Evolutionary conservation across 768 basidiomycete species (phyloP), one percentile per base, ranked within the genome.

Genomic region (Trametes cinnabarina): DNA sequence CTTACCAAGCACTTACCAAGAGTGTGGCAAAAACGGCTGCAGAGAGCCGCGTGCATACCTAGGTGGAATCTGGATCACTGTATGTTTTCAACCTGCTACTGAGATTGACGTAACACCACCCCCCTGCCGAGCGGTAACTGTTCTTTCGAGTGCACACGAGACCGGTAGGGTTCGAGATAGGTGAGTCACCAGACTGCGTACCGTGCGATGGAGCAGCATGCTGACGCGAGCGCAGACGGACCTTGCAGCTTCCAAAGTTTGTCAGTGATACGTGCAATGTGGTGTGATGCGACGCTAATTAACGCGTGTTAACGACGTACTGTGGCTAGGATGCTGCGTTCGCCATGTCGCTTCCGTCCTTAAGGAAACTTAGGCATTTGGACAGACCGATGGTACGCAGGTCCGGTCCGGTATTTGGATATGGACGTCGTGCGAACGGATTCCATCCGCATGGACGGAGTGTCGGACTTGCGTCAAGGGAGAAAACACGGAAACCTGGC

Each of bases 91-190:
- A 35, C 46, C 51, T 53, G 41, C 51, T 54, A 7, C 39, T 49
- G 51, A 44, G 22, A n/a, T 59, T 59, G 58, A 59, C 58, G 58
- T 59, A 59, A 59, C 30, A 47, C 6, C 49, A 19, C 25, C 43
- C 30, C 35, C 58, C 58, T 47, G 46, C 47, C 58, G 51, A 53
- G 39, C 51, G 39, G 47, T 53, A 47, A 12, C 43, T 47, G 51
- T 28, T 30, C n/a, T 28, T 32, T 46, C 25, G 11, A 19, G 51
- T 47, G 51, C 46, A 20, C 58, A 59, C 58, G 58, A 37, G 58
- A 59, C 58, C 41, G 42, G 25, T 4, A 15, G 23, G 19, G 51
- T 58, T 43, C 44, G 41, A 2, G 17, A 34, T 8, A 17, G 11
- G 22, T 17, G 40, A 25, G 58, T 59, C 58, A 59, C 46, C 58